Conservation (phyloP, 192 early-diverging fungal species). For the Rhizoclosmatium sp. region DNA sequence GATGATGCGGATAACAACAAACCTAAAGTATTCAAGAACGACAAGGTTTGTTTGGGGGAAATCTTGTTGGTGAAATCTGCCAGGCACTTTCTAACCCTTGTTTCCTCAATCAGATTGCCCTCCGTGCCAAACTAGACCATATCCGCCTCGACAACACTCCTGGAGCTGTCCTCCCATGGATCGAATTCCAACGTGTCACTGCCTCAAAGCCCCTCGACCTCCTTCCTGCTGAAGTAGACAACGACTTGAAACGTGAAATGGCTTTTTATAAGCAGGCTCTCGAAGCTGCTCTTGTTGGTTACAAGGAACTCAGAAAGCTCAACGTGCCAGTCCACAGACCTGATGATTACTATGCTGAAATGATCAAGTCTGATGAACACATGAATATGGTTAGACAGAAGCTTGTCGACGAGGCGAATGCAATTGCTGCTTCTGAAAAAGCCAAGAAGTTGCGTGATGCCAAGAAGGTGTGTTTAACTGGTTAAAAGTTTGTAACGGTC, state of each 20-base stretch:
- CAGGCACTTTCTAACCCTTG: not conserved
- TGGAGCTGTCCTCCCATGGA: slow-evolving; percentile 53
- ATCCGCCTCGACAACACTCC: slow-evolving; percentile 45
- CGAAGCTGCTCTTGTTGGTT: slow-evolving; percentile 73
- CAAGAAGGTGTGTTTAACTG: slow-evolving; percentile 68
- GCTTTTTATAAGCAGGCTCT: slow-evolving; percentile 95
- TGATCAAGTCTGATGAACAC: slow-evolving; percentile 96
- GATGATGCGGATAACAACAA: not conserved
- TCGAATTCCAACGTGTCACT: slow-evolving; percentile 56
- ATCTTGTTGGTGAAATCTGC: not conserved
- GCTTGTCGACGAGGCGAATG: slow-evolving; percentile 83
- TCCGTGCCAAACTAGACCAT: slow-evolving; percentile 50
- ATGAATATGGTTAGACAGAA: slow-evolving; percentile 90
- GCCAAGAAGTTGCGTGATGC: slow-evolving; percentile 87
- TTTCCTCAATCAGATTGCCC: slow-evolving; percentile 35
- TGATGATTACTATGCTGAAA: slow-evolving; percentile 97
- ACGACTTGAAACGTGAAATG: slow-evolving; percentile 93
- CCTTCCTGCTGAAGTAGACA: slow-evolving; percentile 66
- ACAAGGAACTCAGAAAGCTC: slow-evolving; percentile 64
- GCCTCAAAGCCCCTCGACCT: slow-evolving; percentile 42
- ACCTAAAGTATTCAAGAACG: slow-evolving; percentile 18
- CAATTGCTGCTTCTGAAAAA: slow-evolving; percentile 82
- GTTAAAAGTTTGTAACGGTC: no score
- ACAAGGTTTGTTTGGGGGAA: slow-evolving; percentile 13
- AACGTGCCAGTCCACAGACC: slow-evolving; percentile 84